Evolutionary conservation across 2,329 filamentous ascomycete species (phyloP).

Genomic region (Trichophyton simii): DNA sequence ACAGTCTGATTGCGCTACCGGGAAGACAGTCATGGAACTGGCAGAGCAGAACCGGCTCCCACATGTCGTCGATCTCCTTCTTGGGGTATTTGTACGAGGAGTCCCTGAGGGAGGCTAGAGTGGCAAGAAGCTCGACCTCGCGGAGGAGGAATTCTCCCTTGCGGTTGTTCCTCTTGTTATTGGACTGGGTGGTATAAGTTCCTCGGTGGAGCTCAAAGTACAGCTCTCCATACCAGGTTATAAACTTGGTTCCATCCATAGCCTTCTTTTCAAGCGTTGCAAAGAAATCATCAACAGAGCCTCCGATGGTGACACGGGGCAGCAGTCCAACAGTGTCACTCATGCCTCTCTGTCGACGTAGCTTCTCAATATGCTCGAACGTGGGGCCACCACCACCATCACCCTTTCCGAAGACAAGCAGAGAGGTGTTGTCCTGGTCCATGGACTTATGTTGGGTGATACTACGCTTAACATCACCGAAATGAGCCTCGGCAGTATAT

Average conservation of each 20-base stretch:
- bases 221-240: slow-evolving; percentile 95
- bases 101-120: slow-evolving; percentile 60
- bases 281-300: slow-evolving; percentile 90
- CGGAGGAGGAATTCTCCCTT: slow-evolving; percentile 73
- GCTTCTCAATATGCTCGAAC: slow-evolving; percentile 86
- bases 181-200: slow-evolving; percentile 93
- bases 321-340: slow-evolving; percentile 74
- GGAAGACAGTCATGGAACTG: slow-evolving; percentile 97
- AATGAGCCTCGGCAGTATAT: slow-evolving; percentile 87
- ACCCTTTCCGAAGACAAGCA: slow-evolving; percentile 91
- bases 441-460: slow-evolving; percentile 88
- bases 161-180: slow-evolving; percentile 92
- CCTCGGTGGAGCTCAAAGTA: slow-evolving; percentile 97
- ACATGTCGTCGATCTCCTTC: slow-evolving; percentile 86
- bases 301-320: slow-evolving; percentile 77
- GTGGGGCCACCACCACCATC: slow-evolving; percentile 93
- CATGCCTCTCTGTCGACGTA: slow-evolving; percentile 80
- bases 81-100: slow-evolving; percentile 81
- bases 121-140: slow-evolving; percentile 78
- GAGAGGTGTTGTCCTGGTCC: slow-evolving; percentile 78
- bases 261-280: slow-evolving; percentile 69
- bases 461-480: slow-evolving; percentile 84
- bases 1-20: slow-evolving; percentile 93
- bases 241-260: slow-evolving; percentile 53
- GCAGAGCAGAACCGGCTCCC: slow-evolving; percentile 81